These are phyloP conservation scores for Scorias spongiosa DNA, from an alignment of 2,329 filamentous ascomycete genomes.

Conservation along the genomic window DNA sequence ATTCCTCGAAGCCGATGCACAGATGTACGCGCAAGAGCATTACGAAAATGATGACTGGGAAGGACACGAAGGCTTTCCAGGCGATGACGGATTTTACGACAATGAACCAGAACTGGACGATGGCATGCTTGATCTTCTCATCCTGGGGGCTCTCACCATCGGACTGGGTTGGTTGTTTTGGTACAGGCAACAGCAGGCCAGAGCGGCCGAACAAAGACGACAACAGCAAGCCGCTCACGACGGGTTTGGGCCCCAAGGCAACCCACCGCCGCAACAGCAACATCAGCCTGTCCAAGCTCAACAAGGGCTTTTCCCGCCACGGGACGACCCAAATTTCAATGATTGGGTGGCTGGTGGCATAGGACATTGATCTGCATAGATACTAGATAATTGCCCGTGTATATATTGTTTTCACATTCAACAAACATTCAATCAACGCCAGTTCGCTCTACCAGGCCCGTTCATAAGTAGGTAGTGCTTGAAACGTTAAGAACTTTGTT, in stretches of 20 bases:
- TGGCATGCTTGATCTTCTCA: conserved; percentile 65
- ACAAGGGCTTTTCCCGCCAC: conserved; percentile 47
- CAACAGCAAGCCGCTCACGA: conserved; percentile 26
- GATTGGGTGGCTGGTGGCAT: conserved; percentile 55
- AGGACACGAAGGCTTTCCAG: conserved; percentile 28
- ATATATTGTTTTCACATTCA: neutral
- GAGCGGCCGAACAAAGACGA: conserved; percentile 26
- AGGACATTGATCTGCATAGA: conserved; percentile 32
- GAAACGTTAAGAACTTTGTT: no score
- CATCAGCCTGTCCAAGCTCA: conserved; percentile 27
- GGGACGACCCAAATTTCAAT: conserved; percentile 50
- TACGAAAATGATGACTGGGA: conserved; percentile 31
- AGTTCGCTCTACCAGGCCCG: no score
- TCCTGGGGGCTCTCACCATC: conserved; percentile 65
- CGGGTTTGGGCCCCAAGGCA: conserved; percentile 10
- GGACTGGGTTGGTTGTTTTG: conserved; percentile 66
- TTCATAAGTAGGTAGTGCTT: no score
- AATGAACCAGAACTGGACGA: conserved; percentile 53
- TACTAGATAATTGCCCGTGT: neutral
- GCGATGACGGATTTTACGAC: conserved; percentile 42
- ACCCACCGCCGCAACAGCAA: conserved; percentile 21
- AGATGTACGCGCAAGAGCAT: conserved; percentile 28
- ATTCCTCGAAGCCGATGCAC: conserved; percentile 51
- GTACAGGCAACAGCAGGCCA: conserved; percentile 54
- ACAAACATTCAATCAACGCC: neutral